Base-by-base conservation (phyloP, 352 stramenopile genomes). In the Phytophthora pluvialis region DNA sequence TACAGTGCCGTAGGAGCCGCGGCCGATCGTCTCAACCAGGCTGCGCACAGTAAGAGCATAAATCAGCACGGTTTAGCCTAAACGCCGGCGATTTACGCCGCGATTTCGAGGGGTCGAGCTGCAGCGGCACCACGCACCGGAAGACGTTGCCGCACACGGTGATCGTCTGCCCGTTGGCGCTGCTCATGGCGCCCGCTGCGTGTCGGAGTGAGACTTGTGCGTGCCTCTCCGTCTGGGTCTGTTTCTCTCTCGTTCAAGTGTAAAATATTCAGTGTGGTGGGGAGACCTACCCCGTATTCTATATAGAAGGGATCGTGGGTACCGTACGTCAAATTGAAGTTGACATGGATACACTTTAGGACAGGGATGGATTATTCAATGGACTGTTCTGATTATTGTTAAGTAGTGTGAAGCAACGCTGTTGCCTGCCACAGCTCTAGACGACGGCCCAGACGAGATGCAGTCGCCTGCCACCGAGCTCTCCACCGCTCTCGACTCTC, bases 1-100 rank as follows among this genome's bases (percentile, higher is more conserved):
- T 78, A 91, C 85, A 12, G 85, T 94, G 65, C 85, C 85, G 65
- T 94, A 94, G n/a, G 85, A 92, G 21, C 85, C 85, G 29, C 83
- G 72, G 15, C 85, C 85, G 59, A 94, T 92, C 29, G 80, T 91
- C 50, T 94, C 85, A 6, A 91, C 85, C 10, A 94, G 69, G 11
- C 85, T 93, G 73, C n/a, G 47, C 26, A 32, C 21, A 48, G 38
- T 4, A 45, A 7, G 16, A 42, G 16, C 16, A 53, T 28, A 45
- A 70, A 58, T 29, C 16, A 61, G 32, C 33, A 13, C 21, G 21
- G 8, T 56, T 54, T 42, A 60, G 49, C 29, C 4, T 31, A 32
- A 35, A 31, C 16, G 10, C 18, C 9, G 0, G 18, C 36, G 15
- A 21, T 54, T 67, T 40, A 44, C 7, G 4, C 6, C 32, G 26